A percentile compares a stretch with the other conserved stretches of the same genome.
These are phyloP conservation scores for Penicillium oxalicum DNA, from an alignment of 2,329 filamentous ascomycete genomes.

Conservation along the genomic window DNA sequence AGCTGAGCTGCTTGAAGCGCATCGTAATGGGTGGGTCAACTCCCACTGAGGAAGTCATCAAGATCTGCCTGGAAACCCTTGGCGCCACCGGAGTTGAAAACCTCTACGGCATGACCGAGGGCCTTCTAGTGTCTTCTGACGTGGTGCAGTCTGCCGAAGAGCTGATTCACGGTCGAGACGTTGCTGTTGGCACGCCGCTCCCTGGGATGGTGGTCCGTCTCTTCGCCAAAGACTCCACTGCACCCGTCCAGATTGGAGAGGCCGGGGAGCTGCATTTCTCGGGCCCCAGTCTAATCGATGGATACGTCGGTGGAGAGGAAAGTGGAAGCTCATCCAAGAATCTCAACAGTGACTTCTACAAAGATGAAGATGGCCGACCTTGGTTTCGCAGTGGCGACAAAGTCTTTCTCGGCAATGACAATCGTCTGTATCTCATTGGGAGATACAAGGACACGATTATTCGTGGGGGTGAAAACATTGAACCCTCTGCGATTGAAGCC, in stretches of 20 bases:
- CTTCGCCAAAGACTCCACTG: neutral
- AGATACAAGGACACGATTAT: conserved; percentile 18
- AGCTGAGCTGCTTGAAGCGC: conserved; percentile 2
- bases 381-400: conserved; percentile 17
- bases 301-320: neutral
- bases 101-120: neutral
- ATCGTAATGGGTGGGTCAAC: conserved; percentile 10
- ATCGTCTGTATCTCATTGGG: conserved; percentile 13
- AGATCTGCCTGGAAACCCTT: conserved; percentile 7
- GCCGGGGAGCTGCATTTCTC: neutral
- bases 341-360: conserved; percentile 8
- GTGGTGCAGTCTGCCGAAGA: neutral
- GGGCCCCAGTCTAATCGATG: neutral
- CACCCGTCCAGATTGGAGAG: neutral
- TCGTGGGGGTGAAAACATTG: conserved; percentile 16
- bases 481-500: conserved; percentile 13
- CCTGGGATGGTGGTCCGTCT: neutral
- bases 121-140: neutral
- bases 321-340: too few species aligned
- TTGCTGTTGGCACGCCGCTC: neutral
- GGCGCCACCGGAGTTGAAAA: conserved; percentile 12
- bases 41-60: conserved; percentile 11
- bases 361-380: conserved; percentile 3
- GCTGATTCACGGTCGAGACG: neutral
- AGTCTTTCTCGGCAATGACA: conserved; percentile 9